Base-by-base conservation (phyloP, 2,329 filamentous ascomycete species). In the Emydomyces testavorans region DNA sequence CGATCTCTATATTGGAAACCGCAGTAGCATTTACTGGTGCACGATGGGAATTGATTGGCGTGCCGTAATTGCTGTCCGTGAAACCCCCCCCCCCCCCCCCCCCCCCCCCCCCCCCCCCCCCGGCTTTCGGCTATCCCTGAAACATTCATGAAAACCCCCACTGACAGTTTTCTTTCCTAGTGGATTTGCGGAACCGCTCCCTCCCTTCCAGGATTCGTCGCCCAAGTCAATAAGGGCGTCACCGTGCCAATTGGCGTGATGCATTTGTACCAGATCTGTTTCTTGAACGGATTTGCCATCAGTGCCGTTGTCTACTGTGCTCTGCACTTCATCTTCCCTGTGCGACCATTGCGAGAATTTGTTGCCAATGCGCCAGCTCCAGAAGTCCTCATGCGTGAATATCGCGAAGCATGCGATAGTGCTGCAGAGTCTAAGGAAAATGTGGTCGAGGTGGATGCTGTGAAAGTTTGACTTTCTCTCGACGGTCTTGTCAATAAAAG, bases 41-140 rank as follows among this genome's bases (percentile, higher is more conserved):
- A 60, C 52, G 16, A 48, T 60, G 20, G 72, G 71, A 1, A 53
- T 72, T 41, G 71, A 74, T 48, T 72, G 65, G 64, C 62, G 71
- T 11, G 65, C 66, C 2, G 64, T 70, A 36, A 51, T 60, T 3
- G 49, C 51, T 15, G 50, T 52, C 5, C 31, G 50, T 47, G 13
- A 7, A 21, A 28, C 29, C 13, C n/a, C n/a, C n/a, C n/a, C n/a
- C n/a, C n/a, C n/a, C n/a, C n/a, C n/a, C n/a, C n/a, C n/a, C n/a
- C n/a, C n/a, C n/a, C n/a, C n/a, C n/a, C n/a, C n/a, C n/a, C n/a
- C n/a, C n/a, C n/a, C n/a, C n/a, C n/a, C n/a, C n/a, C n/a, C n/a
- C n/a, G n/a, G n/a, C n/a, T n/a, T n/a, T n/a, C n/a, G n/a, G n/a
- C 15, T 23, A 20, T 15, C 31, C 34, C n/a, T 34, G 42, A 32